phyloP scores from a whole-genome alignment of 148 eudicot species.

The Talinum fruticosum region DNA sequence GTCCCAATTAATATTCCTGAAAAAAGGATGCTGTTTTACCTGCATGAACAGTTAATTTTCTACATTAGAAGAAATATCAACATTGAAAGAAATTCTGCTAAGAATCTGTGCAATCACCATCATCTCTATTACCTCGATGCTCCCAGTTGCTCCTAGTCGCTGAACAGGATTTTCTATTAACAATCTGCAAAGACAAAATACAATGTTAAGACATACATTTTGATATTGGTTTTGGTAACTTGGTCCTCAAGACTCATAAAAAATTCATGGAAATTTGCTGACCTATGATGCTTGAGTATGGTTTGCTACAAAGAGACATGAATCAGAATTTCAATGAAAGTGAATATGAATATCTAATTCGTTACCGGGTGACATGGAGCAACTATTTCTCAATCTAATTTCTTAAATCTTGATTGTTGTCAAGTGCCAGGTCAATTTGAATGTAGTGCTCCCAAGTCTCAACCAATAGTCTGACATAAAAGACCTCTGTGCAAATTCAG shows the following conservation, averaged over 20 bases:
- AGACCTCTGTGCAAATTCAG: not conserved
- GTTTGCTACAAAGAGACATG: not conserved
- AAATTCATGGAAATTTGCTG: not conserved
- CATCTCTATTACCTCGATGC: conserved; percentile 59
- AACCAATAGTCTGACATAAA: not conserved
- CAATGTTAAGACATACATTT: not conserved
- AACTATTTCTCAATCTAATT: not conserved
- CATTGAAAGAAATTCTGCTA: not conserved
- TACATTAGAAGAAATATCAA: conserved; percentile 6
- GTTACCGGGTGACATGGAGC: not conserved
- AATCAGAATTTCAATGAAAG: not conserved
- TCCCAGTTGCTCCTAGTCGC: conserved; percentile 91
- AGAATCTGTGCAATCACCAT: conserved; percentile 11
- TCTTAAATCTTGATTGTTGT: not conserved
- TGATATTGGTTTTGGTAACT: not conserved
- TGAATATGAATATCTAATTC: not conserved
- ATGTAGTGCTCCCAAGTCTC: not conserved
- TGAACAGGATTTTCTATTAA: conserved; percentile 90
- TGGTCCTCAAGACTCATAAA: not conserved
- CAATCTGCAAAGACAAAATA: conserved; percentile 45
- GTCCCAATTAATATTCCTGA: conserved; percentile 85
- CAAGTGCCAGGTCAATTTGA: not conserved
- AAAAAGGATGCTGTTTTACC: conserved; percentile 82
- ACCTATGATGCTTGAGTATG: not conserved
- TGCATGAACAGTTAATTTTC: conserved; percentile 27